Evolutionary conservation across 345 rosid species (phyloP).

Genomic region (Hirschfeldia incana): DNA sequence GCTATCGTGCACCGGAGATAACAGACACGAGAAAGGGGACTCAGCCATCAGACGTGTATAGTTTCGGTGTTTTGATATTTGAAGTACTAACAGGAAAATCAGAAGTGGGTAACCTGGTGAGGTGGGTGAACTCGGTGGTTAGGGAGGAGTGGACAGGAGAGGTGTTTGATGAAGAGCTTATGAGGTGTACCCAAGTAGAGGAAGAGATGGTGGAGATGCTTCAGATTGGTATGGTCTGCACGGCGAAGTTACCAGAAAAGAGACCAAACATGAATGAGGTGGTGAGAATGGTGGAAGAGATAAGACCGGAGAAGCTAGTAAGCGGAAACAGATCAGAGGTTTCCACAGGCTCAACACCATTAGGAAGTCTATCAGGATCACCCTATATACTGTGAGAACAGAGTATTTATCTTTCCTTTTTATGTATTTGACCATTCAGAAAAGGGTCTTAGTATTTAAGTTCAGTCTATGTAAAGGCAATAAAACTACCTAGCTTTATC

Average conservation of each 20-base stretch:
- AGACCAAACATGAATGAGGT: constrained; percentile 75
- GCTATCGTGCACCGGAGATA: constrained; percentile 91
- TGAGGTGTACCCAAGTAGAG: constrained; percentile 87
- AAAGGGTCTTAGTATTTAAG: constrained; percentile 21
- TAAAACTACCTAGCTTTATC: not conserved
- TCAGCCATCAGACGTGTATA: constrained; percentile 73
- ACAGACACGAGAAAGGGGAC: constrained; percentile 79
- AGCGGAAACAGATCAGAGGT: constrained; percentile 48
- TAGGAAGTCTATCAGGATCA: constrained; percentile 43
- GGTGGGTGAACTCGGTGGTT: constrained; percentile 96
- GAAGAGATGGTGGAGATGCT: constrained; percentile 98
- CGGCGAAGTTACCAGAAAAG: constrained; percentile 68
- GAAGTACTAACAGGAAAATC: constrained; percentile 90
- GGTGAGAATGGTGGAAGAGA: constrained; percentile 71
- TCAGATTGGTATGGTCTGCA: constrained; percentile 90
- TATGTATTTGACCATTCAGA: constrained; percentile 25
- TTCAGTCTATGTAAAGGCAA: constrained; percentile 6
- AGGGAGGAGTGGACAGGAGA: constrained; percentile 99
- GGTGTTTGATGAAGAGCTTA: constrained; percentile 82
- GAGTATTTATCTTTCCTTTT: constrained; percentile 28
- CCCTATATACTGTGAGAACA: constrained; percentile 40
- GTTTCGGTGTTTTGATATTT: constrained; percentile 81
- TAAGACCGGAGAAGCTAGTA: constrained; percentile 51
- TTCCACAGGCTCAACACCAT: constrained; percentile 47
- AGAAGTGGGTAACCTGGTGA: constrained; percentile 73